Percentiles rank a stretch among this genome's conserved stretches.
phyloP scores from a whole-genome alignment of 2,329 filamentous ascomycete species.

The Bipolaris zeicola region DNA sequence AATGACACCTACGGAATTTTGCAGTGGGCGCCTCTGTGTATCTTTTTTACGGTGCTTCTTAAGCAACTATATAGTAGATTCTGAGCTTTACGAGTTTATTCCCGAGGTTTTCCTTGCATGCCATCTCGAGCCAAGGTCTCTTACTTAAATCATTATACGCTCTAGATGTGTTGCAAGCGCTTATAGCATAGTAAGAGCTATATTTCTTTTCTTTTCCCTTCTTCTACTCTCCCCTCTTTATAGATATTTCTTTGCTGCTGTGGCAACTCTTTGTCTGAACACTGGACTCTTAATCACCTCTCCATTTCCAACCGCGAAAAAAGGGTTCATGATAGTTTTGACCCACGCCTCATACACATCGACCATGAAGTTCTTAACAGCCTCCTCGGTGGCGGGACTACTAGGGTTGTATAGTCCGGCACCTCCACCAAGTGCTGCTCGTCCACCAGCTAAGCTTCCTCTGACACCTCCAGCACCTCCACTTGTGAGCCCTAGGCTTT shows the following conservation, averaged over 20 bases:
- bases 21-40: too few relatives aligned
- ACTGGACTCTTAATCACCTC: conserved; percentile 85
- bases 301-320: conserved; percentile 84
- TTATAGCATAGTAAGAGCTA: not conserved
- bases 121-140: too few relatives aligned
- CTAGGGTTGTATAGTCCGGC: conserved; percentile 73
- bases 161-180: not conserved
- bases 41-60: not conserved
- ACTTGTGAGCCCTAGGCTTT: conserved; percentile 33
- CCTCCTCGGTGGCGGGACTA: conserved; percentile 90
- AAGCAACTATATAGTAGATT: not conserved
- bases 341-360: conserved; percentile 97
- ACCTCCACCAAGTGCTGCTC: conserved; percentile 31
- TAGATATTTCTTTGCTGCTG: conserved; percentile 90
- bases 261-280: conserved; percentile 80
- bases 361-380: conserved; percentile 89
- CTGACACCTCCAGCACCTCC: conserved; percentile 26
- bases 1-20: too few relatives aligned
- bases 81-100: not conserved
- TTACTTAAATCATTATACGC: not conserved
- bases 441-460: conserved; percentile 41
- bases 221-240: conserved; percentile 44
- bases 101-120: too few relatives aligned
- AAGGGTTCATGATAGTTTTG: conserved; percentile 96
- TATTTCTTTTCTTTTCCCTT: not conserved